Evolutionary conservation across 495 filamentous ascomycete genomes (phyloP).

Genomic region (Cairneyella variabilis): DNA sequence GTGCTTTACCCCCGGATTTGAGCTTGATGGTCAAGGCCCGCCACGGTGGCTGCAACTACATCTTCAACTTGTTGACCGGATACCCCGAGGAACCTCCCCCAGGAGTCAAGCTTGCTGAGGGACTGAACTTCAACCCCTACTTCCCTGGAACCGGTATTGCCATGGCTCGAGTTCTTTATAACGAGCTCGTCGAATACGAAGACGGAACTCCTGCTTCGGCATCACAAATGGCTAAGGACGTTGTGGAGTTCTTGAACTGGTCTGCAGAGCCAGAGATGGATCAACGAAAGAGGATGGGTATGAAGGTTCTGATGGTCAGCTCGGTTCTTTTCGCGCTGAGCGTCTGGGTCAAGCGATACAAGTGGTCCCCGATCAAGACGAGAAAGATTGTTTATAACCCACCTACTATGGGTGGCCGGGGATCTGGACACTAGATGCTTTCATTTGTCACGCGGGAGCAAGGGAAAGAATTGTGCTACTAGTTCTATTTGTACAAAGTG

Average conservation of each 20-base stretch:
- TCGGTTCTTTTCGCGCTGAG: slow-evolving; percentile 77
- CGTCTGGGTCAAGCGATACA: slow-evolving; percentile 99
- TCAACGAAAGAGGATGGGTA: slow-evolving; percentile 97
- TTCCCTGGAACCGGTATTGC: slow-evolving; percentile 99
- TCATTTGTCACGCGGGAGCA: slow-evolving; percentile 12
- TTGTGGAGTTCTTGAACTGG: slow-evolving; percentile 98
- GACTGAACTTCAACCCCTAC: slow-evolving; percentile 99
- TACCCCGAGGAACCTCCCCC: slow-evolving; percentile 96
- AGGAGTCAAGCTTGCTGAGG: slow-evolving; percentile 72
- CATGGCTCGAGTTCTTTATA: slow-evolving; percentile 97
- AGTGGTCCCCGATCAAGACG: slow-evolving; percentile 94
- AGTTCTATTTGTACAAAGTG: slow-evolving; percentile 26
- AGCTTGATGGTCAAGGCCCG: slow-evolving; percentile 96
- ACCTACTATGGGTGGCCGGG: slow-evolving; percentile 8
- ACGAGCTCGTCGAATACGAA: slow-evolving; percentile 98
- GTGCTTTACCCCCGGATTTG: slow-evolving; percentile 95
- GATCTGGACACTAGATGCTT: slow-evolving; percentile 9
- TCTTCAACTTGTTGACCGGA: slow-evolving; percentile 95
- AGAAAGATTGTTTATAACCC: slow-evolving; percentile 66
- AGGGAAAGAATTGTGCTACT: slow-evolving; percentile 22
- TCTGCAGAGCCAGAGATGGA: slow-evolving; percentile 99
- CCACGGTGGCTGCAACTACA: slow-evolving; percentile 97
- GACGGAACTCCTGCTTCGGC: slow-evolving; percentile 90
- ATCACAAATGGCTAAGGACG: slow-evolving; percentile 99
- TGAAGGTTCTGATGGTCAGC: slow-evolving; percentile 82